Base-by-base conservation (phyloP, 2,329 filamentous ascomycete species). In the Botryotinia convoluta region DNA sequence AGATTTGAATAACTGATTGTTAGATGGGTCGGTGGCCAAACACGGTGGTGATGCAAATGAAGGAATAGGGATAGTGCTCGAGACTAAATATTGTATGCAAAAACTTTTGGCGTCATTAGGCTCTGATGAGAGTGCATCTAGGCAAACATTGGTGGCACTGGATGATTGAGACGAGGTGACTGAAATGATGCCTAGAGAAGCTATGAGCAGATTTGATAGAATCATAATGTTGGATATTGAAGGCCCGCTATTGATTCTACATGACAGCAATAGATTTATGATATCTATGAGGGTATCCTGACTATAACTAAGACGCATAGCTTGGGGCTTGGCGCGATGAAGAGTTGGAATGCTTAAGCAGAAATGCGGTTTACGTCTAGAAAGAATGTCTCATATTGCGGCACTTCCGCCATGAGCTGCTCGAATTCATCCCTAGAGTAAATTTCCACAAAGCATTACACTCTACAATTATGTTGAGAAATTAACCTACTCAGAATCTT, bases 381-480 rank as follows among this genome's bases (percentile, higher is more conserved):
- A 68, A 68, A 68, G 26, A 57, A 57, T 68, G 65, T 68, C 48
- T 68, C 26, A 68, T 18, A n/a, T 32, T 26, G 65, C 65, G 35
- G 35, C 18, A 68, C 65, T 68, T 68, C 48, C 35, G 35, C 48
- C 16, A 37, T 42, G n/a, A 54, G 65, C n/a, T 57, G 26, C 7
- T 29, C 3, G 48, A 39, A 9, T 14, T n/a, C n/a, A 42, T 39
- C 48, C 29, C 29, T 65, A 32, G 35, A 32, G 20, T 29, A 29
- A 26, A 37, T 6, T 37, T 54, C 1, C 37, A 29, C 35, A 42
- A 39, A 14, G 9, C 6, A 39, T 54, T 14, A 32, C 20, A 4
- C 35, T 68, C 18, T 37, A 39, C 12, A n/a, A 54, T 3, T 14
- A 4, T n/a, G 3, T n/a, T 2, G 3, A 9, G n/a, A 57, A 54